phyloP scores from a whole-genome alignment of 495 filamentous ascomycete species.

The Thermothielavioides terrestris region DNA sequence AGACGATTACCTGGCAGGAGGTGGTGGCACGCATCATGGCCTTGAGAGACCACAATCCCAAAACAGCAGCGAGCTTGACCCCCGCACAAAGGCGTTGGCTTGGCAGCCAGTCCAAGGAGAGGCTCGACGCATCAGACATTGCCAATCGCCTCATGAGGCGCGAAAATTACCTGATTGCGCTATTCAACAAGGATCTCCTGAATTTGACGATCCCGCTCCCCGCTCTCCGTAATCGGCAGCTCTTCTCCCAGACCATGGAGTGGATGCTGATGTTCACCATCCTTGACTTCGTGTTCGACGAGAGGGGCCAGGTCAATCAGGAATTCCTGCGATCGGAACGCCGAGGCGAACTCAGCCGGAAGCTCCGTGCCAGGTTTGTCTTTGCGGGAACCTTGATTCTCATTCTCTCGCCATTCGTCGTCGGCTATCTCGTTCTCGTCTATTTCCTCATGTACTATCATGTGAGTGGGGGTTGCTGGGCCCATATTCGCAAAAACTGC shows the following conservation, averaged over 20 bases:
- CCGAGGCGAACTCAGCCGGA: conserved; percentile 65
- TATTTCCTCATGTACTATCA: conserved; percentile 92
- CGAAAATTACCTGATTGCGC: conserved; percentile 91
- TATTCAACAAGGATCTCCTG: conserved; percentile 93
- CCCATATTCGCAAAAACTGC: not conserved
- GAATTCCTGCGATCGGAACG: conserved; percentile 76
- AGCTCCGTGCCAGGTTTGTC: conserved; percentile 63
- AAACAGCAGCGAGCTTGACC: conserved; percentile 58
- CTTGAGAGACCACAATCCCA: conserved; percentile 76
- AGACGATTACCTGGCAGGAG: conserved; percentile 94
- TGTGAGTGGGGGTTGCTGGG: conserved; percentile 33
- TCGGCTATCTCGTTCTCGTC: conserved; percentile 71
- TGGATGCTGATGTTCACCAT: conserved; percentile 86
- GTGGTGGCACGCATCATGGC: conserved; percentile 83
- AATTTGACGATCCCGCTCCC: conserved; percentile 81
- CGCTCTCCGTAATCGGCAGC: conserved; percentile 65
- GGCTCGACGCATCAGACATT: conserved; percentile 94
- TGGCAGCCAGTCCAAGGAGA: conserved; percentile 82
- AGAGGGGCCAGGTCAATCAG: conserved; percentile 71
- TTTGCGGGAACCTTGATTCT: conserved; percentile 82
- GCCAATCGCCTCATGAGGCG: conserved; percentile 93
- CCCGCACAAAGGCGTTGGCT: conserved; percentile 53
- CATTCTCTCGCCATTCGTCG: conserved; percentile 72
- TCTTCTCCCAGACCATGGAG: conserved; percentile 73
- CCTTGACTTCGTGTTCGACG: conserved; percentile 89